Evolutionary conservation across 163 green algal species (phyloP).

Genomic region (Chlamydomonas reinhardtii): DNA sequence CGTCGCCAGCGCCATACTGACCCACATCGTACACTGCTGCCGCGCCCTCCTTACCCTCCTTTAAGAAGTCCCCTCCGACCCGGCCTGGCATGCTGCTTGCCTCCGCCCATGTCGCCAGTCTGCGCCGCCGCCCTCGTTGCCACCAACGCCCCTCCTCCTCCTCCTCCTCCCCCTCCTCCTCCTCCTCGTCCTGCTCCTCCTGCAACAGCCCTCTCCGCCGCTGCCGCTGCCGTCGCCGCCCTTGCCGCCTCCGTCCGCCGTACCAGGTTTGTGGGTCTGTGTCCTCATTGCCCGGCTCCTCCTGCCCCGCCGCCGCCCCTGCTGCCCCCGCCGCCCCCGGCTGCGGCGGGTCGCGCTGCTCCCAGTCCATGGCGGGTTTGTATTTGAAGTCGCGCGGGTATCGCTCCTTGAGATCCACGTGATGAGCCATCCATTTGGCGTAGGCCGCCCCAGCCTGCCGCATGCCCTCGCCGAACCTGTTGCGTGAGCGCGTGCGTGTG

Average conservation of each 20-base stretch:
- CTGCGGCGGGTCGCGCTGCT: conserved; percentile 10
- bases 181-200: neutral
- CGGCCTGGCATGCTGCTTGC: no score
- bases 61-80: neutral
- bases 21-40: neutral
- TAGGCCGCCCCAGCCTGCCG: neutral
- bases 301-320: no score
- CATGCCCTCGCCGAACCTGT: neutral
- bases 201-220: neutral
- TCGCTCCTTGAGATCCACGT: neutral
- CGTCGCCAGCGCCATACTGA: neutral
- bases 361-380: conserved; percentile 38
- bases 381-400: neutral
- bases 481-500: no score
- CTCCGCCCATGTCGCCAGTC: neutral
- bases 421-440: conserved; percentile 6
- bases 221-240: no score
- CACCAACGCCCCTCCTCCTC: neutral
- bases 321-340: neutral
- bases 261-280: no score
- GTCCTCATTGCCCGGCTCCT: no score
- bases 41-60: neutral
- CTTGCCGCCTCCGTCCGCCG: no score
- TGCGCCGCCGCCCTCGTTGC: neutral
- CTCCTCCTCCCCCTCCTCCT: neutral